Percentiles rank a stretch among this genome's conserved stretches.
These are phyloP conservation scores for Cladophialophora chaetospira DNA, from an alignment of 2,329 filamentous ascomycete species.

Conservation along the genomic window DNA sequence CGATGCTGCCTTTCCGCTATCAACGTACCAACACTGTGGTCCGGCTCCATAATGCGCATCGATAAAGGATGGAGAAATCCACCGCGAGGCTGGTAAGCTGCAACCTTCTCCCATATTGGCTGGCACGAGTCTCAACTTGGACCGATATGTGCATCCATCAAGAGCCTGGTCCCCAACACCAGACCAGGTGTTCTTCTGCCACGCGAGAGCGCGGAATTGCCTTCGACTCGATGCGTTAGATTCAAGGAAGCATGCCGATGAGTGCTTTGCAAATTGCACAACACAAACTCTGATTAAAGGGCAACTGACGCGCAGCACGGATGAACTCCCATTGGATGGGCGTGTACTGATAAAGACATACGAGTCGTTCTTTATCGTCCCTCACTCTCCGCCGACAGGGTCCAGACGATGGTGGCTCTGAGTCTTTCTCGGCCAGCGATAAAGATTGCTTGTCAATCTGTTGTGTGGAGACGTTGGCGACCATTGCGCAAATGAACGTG, in stretches of 20 bases:
- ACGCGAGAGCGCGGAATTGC: background rate
- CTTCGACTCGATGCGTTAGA: background rate
- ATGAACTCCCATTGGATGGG: background rate
- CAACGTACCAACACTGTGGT: background rate
- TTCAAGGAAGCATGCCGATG: background rate
- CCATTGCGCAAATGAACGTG: conserved; percentile 5
- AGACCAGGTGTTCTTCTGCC: background rate
- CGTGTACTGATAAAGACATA: background rate
- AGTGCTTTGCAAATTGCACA: background rate
- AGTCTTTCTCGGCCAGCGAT: background rate
- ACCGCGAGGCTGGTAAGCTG: background rate
- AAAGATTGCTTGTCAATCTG: background rate
- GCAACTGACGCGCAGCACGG: background rate
- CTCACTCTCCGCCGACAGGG: background rate
- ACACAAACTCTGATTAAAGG: background rate
- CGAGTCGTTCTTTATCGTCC: background rate
- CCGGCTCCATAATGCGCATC: background rate
- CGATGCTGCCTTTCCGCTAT: background rate
- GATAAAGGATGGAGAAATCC: background rate
- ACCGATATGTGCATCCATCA: background rate
- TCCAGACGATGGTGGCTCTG: background rate
- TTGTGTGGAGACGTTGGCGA: no score
- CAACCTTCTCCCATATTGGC: background rate
- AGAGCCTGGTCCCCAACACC: background rate
- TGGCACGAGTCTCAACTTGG: background rate